Evolutionary conservation across 306 rosid species (phyloP), one percentile per base, ranked within the genome.

Genomic region (Vigna trinervia): DNA sequence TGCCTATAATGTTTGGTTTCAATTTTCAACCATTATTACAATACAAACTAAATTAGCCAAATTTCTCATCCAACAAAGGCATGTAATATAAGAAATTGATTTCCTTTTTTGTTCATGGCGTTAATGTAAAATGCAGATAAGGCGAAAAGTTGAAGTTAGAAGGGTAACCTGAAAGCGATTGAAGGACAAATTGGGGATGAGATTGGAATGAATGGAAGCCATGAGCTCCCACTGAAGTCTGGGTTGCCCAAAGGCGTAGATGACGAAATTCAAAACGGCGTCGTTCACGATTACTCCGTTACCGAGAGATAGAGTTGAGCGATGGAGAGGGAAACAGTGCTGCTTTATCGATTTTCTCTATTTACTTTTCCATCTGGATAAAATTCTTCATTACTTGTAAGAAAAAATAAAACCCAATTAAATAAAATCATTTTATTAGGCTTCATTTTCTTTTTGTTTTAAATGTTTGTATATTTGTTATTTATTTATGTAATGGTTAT

Each of bases 111-210:
- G 51, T 58, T 5, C 13, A 12, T 23, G 34, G 32, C 13, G 22
- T 10, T 64, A 51, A 71, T 58, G 53, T 60, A 80, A 65, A 73
- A 50, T 41, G 56, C 50, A 54, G 19, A 71, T 50, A 15, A 43
- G 38, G 51, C 71, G 41, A 15, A 68, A 63, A 77, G 10, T 60
- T 46, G 50, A 67, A 77, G 60, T 72, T 74, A 77, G 46, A 70
- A 66, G 50, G 71, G 34, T 39, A 69, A 90, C 98, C 98, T 89
- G 85, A 47, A 64, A 85, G 80, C 80, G 81, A 64, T 76, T 92
- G 80, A 89, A 88, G 76, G 84, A 74, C 23, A 85, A 83, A 70
- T 80, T 94, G 79, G 83, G 76, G 11, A 84, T 34, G 69, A 57
- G 73, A 82, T 75, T 82, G 47, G 64, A 76, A 39, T 84, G 90